Percentiles rank a stretch among this genome's conserved stretches.
Conservation (phyloP, 768 basidiomycete species). For the Leccinum longicurvipes region DNA sequence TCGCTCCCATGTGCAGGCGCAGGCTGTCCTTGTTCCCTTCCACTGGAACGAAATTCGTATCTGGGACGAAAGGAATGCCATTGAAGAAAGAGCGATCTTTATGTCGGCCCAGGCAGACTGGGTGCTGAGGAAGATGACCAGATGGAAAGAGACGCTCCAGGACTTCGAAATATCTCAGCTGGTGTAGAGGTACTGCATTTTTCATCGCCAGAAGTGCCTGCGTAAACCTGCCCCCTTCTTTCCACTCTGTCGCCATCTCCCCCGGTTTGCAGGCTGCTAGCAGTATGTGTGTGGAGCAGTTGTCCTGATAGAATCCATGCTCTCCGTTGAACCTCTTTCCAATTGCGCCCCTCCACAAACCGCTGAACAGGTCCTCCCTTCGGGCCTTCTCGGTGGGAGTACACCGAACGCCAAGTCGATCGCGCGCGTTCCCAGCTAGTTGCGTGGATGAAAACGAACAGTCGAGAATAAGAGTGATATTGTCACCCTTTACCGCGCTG, state of each 20-base stretch:
- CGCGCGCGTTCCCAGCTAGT: conserved; percentile 37
- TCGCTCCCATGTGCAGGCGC: conserved; percentile 54
- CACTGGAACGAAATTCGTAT: conserved; percentile 46
- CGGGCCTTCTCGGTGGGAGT: conserved; percentile 55
- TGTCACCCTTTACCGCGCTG: conserved; percentile 56
- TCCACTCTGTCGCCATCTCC: conserved; percentile 56
- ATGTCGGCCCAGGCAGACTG: conserved; percentile 48
- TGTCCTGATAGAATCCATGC: conserved; percentile 44
- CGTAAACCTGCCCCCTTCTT: conserved; percentile 63
- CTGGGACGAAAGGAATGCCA: conserved; percentile 51
- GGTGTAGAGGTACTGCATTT: conserved; percentile 48
- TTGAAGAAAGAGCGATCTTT: conserved; percentile 52
- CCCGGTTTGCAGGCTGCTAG: conserved; percentile 56
- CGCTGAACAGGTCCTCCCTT: conserved; percentile 51
- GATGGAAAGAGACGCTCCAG: conserved; percentile 39
- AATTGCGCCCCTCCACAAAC: conserved; percentile 52
- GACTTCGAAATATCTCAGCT: conserved; percentile 48
- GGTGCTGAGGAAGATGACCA: conserved; percentile 40
- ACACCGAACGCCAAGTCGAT: conserved; percentile 53
- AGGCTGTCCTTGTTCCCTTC: conserved; percentile 39
- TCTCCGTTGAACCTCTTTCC: conserved; percentile 34
- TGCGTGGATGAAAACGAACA: conserved; percentile 53
- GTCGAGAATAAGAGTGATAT: conserved; percentile 66
- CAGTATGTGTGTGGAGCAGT: conserved; percentile 45
- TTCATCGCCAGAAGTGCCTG: conserved; percentile 48